These are phyloP conservation scores for Salix purpurea DNA, from an alignment of 345 rosid species.

Conservation along the genomic window DNA sequence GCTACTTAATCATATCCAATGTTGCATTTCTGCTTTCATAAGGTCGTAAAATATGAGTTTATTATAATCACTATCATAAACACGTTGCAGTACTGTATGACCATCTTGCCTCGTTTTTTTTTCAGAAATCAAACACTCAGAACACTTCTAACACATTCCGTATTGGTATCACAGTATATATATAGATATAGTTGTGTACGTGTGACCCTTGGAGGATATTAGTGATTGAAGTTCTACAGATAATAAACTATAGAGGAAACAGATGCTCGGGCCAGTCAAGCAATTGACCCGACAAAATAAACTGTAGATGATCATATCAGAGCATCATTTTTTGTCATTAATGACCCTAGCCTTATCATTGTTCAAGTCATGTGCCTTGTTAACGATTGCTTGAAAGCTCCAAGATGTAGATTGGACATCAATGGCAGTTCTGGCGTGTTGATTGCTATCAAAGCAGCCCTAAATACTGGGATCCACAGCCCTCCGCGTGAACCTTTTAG, in stretches of 20 bases:
- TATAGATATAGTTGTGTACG: too few species aligned
- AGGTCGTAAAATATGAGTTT: too few species aligned
- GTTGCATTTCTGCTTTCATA: too few species aligned
- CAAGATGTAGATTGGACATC: constrained; percentile 5
- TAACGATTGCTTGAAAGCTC: neutral
- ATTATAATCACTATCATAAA: too few species aligned
- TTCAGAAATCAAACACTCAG: too few species aligned
- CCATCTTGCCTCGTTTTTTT: too few species aligned
- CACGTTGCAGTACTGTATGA: too few species aligned
- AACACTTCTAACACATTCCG: too few species aligned
- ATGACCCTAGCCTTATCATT: neutral
- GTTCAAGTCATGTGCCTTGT: constrained; percentile 17
- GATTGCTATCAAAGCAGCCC: neutral
- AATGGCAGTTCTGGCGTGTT: neutral
- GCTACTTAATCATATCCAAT: too few species aligned
- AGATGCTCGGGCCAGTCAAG: neutral
- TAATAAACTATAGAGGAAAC: constrained; percentile 10
- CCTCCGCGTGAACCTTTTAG: neutral
- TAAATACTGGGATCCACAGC: constrained; percentile 4
- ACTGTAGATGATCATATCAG: neutral
- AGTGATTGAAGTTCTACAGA: constrained; percentile 9
- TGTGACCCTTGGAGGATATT: neutral
- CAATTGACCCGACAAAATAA: constrained; percentile 4
- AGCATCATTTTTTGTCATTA: neutral
- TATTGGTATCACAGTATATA: neutral